Evolutionary conservation across 768 basidiomycete species (phyloP), one percentile per base, ranked within the genome.

Genomic region (Tulasnella sp.): DNA sequence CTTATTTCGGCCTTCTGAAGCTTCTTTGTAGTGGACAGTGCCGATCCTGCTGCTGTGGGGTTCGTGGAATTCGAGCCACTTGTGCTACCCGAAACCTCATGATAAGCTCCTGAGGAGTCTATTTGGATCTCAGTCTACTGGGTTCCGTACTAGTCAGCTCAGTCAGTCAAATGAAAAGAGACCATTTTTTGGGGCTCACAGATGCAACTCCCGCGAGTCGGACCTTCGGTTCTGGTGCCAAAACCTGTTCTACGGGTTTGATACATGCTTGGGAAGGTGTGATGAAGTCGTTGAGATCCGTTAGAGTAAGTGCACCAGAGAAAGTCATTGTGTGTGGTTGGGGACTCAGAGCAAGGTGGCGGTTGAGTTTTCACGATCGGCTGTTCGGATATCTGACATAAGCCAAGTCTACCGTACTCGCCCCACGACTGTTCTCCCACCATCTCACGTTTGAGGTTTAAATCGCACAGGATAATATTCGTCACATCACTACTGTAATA

Each of bases 241-340:
- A 77, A 8, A 72, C 70, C 60, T 78, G 74, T 65, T 82, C 76
- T 22, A 98, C 91, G 0, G 96, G 94, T 67, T 97, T 96, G 72
- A 98, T 97, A 71, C 96, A 99, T 19, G 87, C 87, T 72, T 97
- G 94, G 1, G 92, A 87, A 1, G 96, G 96, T 0, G 90, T 87
- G 44, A 99, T 89, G 70, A 92, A 99, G 71, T 98, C 96, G 70
- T 97, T 97, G 51, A 98, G 78, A 71, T 94, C 93, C 19, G 90
- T 91, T 49, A 97, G 74, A 8, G 87, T 92, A 63, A 92, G 75
- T 43, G 88, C 87, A 65, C 89, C 88, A 68, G 90, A 92, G 71
- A 92, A 92, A 5, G 84, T 79, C 89, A 92, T 92, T 4, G 15
- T 24, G n/a, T n/a, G n/a, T n/a, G n/a, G n/a, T n/a, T n/a, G n/a